Evolutionary conservation across 306 rosid species (phyloP).

Genomic region (Sindora glabra): DNA sequence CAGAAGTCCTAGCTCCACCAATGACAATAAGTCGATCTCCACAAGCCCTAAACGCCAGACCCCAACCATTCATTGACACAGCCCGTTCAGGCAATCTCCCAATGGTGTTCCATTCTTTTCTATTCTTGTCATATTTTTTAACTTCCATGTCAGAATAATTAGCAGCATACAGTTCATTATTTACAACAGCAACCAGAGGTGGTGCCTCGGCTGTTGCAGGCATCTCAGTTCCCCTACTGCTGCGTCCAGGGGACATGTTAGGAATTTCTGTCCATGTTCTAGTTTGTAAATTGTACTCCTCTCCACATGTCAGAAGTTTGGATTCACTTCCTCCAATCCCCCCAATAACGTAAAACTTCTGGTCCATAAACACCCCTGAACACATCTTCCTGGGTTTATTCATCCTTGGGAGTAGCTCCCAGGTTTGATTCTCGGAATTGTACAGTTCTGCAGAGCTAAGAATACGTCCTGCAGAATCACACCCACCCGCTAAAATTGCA

Average conservation of each 20-base stretch:
- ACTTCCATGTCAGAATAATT: slow-evolving; percentile 86
- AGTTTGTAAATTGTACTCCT: slow-evolving; percentile 65
- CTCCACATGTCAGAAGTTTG: slow-evolving; percentile 67
- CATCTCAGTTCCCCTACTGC: slow-evolving; percentile 38
- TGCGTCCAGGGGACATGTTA: slow-evolving; percentile 85
- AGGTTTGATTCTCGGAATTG: slow-evolving; percentile 71
- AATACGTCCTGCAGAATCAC: slow-evolving; percentile 66
- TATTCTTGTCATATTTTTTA: slow-evolving; percentile 56
- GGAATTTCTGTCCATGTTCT: slow-evolving; percentile 69
- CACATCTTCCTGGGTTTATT: slow-evolving; percentile 81
- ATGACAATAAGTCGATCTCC: slow-evolving; percentile 81
- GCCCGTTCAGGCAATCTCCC: slow-evolving; percentile 85
- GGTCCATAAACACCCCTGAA: slow-evolving; percentile 86
- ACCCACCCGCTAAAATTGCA: slow-evolving; percentile 94
- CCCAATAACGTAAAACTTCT: slow-evolving; percentile 72
- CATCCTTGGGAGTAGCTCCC: slow-evolving; percentile 71
- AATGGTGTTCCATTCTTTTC: slow-evolving; percentile 43
- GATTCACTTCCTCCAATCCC: slow-evolving; percentile 73
- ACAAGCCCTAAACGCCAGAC: slow-evolving; percentile 90
- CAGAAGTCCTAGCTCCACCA: slow-evolving; percentile 71
- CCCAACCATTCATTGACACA: slow-evolving; percentile 89
- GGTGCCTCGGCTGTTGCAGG: slow-evolving; percentile 81
- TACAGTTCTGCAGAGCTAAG: slow-evolving; percentile 73
- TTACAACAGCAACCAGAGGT: slow-evolving; percentile 82
- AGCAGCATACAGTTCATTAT: slow-evolving; percentile 73